Percentiles rank a stretch among this genome's conserved stretches.
phyloP scores from a whole-genome alignment of 2,329 filamentous ascomycete genomes.

The Pseudogymnoascus destructans region DNA sequence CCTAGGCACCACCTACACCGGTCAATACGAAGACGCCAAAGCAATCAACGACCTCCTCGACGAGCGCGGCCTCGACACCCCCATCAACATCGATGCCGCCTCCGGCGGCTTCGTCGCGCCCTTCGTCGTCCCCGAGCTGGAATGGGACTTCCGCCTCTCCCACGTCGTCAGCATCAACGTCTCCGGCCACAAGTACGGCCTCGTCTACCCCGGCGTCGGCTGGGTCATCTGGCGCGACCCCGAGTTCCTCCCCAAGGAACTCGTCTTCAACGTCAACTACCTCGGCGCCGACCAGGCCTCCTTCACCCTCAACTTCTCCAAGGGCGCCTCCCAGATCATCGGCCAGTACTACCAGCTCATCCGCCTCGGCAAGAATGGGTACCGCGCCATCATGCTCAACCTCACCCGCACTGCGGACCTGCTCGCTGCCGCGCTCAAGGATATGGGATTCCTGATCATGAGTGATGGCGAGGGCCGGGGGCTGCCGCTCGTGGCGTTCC shows the following conservation, averaged over 20 bases:
- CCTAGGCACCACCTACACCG: slow-evolving; percentile 86
- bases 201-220: slow-evolving; percentile 80
- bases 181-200: slow-evolving; percentile 77
- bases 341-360: slow-evolving; percentile 97
- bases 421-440: slow-evolving; percentile 57
- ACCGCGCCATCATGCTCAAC: slow-evolving; percentile 88
- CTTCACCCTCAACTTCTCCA: slow-evolving; percentile 95
- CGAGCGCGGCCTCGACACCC: slow-evolving; percentile 60
- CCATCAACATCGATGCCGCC: slow-evolving; percentile 89
- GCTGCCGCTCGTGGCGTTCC: slow-evolving; percentile 82
- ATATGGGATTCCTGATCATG: slow-evolving; percentile 78
- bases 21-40: slow-evolving; percentile 91
- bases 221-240: slow-evolving; percentile 85
- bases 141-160: slow-evolving; percentile 85
- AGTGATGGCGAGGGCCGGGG: slow-evolving; percentile 65
- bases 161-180: slow-evolving; percentile 90
- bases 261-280: slow-evolving; percentile 99
- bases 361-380: slow-evolving; percentile 83
- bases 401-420: slow-evolving; percentile 84
- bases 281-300: slow-evolving; percentile 89
- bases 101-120: slow-evolving; percentile 87
- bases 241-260: slow-evolving; percentile 69
- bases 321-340: slow-evolving; percentile 87
- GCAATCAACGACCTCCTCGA: slow-evolving; percentile 77
- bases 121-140: slow-evolving; percentile 69